Base-by-base conservation (phyloP, 2,329 filamentous ascomycete species). In the Trichoderma pleuroti region DNA sequence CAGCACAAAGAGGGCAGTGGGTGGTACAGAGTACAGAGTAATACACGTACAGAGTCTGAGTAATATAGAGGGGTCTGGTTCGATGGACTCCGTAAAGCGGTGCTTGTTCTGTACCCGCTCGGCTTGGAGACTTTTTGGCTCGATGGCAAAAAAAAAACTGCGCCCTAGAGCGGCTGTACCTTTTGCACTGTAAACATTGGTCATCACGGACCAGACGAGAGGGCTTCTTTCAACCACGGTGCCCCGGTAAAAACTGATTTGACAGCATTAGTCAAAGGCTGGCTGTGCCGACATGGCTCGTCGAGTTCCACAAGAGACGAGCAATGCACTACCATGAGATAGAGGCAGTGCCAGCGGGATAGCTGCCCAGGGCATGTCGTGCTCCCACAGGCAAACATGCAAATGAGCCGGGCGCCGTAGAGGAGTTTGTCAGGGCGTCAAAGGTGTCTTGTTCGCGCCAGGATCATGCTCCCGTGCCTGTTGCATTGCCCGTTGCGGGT, bases 251-350 rank as follows among this genome's bases (percentile, higher is more conserved):
- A 39, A 30, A 32, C 4, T 42, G 52, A 46, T 59, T 67, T 66
- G 49, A 39, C 30, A 56, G 63, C 24, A 66, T 66, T 56, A 56
- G 63, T 66, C 32, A 66, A 66, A 64, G 6, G 28, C 39, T 49
- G 39, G 61, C 39, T 49, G 61, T 32, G 61, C 21, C 46, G n/a
- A 8, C 21, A 52, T 52, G 46, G n/a, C 5, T 52, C 46, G 9
- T 24, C 46, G 12, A 12, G 46, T 52, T 24, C 46, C 46, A 52
- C 46, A 52, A 14, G 46, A 24, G 11, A n/a, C 4, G n/a, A 21
- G 42, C 8, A 21, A 49, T 46, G 10, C n/a, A 46, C 18, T 46
- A 46, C n/a, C n/a, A n/a, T n/a, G n/a, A n/a, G n/a, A 28, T n/a
- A 63, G 42, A 64, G 28, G 61, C 61, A 49, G 28, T 64, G 39